Percentiles rank a stretch among this genome's conserved stretches.
Conservation (phyloP, 495 filamentous ascomycete species). For the Chaetomium fimeti region DNA sequence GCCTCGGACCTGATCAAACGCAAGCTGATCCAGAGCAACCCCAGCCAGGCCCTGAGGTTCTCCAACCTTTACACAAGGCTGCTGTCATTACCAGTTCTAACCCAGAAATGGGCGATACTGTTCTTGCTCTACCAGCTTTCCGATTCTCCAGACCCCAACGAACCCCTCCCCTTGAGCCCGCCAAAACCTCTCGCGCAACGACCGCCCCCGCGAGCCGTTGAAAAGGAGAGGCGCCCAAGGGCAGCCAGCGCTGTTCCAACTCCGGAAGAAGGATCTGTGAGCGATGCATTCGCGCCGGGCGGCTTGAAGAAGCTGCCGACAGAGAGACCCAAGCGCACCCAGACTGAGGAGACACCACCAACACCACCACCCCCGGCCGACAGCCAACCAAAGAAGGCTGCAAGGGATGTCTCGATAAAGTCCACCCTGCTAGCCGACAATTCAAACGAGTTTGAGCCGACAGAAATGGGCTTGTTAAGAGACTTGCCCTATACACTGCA, state of each 20-base stretch:
- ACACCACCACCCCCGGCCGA: constrained; percentile 22
- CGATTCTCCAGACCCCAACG: constrained; percentile 54
- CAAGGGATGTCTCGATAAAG: constrained; percentile 50
- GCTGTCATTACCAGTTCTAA: constrained; percentile 82
- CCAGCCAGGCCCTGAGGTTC: constrained; percentile 83
- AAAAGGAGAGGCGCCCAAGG: constrained; percentile 30
- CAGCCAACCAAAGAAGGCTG: constrained; percentile 24
- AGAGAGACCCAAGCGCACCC: constrained; percentile 30
- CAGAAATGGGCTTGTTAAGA: constrained; percentile 75
- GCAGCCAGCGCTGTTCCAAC: constrained; percentile 28
- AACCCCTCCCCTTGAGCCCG: constrained; percentile 40
- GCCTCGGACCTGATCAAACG: constrained; percentile 88
- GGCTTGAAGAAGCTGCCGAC: constrained; percentile 49
- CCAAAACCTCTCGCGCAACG: constrained; percentile 27
- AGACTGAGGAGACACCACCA: constrained; percentile 27
- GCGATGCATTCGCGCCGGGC: constrained; percentile 56
- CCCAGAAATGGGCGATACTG: constrained; percentile 94
- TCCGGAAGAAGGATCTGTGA: constrained; percentile 44
- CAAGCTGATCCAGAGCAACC: constrained; percentile 72
- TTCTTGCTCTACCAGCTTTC: constrained; percentile 83
- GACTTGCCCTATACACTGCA: constrained; percentile 94
- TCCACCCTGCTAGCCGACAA: constrained; percentile 53
- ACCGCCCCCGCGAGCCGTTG: constrained; percentile 20
- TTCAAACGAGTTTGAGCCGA: constrained; percentile 50
- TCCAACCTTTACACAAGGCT: constrained; percentile 84